These are phyloP conservation scores for Quercus lobata DNA, from an alignment of 331 rosid species.

Conservation along the genomic window DNA sequence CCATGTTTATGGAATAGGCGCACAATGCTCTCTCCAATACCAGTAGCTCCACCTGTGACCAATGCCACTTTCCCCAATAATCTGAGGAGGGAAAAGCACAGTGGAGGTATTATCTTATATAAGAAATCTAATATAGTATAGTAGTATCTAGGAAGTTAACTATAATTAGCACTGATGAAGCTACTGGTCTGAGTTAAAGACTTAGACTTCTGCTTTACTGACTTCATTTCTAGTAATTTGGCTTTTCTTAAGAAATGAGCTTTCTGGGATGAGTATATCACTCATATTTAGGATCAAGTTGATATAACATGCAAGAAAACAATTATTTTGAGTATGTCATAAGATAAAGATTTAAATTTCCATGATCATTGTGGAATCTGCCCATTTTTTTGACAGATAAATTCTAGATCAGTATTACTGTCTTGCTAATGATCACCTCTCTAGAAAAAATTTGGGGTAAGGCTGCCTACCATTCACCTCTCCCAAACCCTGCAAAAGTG, in stretches of 20 bases:
- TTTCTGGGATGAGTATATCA: neutral
- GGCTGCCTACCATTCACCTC: too few relatives aligned
- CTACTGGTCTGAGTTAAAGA: neutral
- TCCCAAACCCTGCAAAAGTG: too few relatives aligned
- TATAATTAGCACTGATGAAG: neutral
- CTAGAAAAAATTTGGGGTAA: too few relatives aligned
- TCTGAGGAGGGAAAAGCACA: conserved; percentile 28
- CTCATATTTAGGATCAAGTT: neutral
- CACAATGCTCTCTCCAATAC: conserved; percentile 86
- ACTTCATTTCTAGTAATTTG: neutral
- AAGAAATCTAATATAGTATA: neutral
- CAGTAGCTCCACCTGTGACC: conserved; percentile 89
- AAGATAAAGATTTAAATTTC: neutral
- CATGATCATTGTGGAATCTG: neutral
- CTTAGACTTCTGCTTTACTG: neutral
- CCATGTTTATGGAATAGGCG: conserved; percentile 70
- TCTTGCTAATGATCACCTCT: too few relatives aligned
- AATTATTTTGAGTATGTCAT: neutral
- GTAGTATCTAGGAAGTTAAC: neutral
- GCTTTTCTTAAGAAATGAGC: neutral
- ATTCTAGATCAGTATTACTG: neutral
- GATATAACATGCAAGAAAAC: neutral
- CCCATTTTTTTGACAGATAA: neutral
- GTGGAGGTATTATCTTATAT: neutral
- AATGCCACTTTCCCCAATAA: conserved; percentile 83